These are phyloP conservation scores for Globisporangium iwayamae DNA, from an alignment of 352 stramenopile genomes.

Conservation along the genomic window DNA sequence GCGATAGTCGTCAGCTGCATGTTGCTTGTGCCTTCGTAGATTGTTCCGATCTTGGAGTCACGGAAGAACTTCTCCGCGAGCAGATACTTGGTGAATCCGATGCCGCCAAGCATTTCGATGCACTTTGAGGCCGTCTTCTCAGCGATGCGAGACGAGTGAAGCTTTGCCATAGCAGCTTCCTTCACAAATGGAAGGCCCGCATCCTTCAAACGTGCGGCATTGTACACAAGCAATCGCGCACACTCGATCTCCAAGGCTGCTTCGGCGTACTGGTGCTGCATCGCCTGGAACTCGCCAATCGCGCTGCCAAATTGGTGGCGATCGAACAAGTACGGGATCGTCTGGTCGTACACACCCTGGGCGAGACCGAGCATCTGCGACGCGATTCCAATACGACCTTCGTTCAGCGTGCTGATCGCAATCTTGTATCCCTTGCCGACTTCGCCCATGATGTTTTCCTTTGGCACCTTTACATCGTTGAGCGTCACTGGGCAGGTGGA, in stretches of 20 bases:
- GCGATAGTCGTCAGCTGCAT: constrained; percentile 95
- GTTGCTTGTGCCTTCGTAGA: constrained; percentile 98
- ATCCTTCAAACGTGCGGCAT: constrained; percentile 94
- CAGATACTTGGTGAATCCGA: constrained; percentile 95
- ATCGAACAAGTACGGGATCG: constrained; percentile 95
- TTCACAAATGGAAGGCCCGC: constrained; percentile 94
- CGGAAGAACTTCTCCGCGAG: constrained; percentile 96
- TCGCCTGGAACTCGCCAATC: constrained; percentile 94
- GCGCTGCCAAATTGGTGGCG: constrained; percentile 93
- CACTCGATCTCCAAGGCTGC: constrained; percentile 94
- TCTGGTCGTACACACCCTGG: constrained; percentile 94
- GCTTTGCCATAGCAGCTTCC: constrained; percentile 96
- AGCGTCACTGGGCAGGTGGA: constrained; percentile 95
- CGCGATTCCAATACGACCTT: constrained; percentile 95
- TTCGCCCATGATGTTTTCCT: constrained; percentile 92
- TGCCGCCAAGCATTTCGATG: constrained; percentile 94
- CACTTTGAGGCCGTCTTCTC: constrained; percentile 94
- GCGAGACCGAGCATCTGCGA: constrained; percentile 97
- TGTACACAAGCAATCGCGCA: constrained; percentile 92
- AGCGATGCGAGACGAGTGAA: constrained; percentile 93
- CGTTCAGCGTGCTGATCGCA: constrained; percentile 97
- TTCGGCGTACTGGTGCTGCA: constrained; percentile 97
- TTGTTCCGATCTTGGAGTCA: constrained; percentile 96
- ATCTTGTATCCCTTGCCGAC: constrained; percentile 95
- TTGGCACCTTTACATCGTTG: constrained; percentile 93